Evolutionary conservation across 352 stramenopile genomes (phyloP).

Genomic region (Phytopythium ostracodes): DNA sequence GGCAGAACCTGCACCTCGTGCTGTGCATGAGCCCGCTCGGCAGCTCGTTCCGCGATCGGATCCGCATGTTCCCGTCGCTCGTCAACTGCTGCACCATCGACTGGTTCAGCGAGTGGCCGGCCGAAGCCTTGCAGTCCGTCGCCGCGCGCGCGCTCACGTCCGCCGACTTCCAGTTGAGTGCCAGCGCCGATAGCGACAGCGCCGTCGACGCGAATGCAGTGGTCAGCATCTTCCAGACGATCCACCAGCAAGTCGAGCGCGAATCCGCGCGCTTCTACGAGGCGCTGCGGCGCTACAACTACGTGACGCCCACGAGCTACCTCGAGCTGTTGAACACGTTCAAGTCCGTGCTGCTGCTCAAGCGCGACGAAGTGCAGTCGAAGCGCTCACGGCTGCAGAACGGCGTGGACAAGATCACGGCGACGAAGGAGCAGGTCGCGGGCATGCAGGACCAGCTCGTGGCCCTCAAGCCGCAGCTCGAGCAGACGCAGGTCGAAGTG

Average conservation of each 20-base stretch:
- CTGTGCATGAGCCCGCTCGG: conserved; percentile 92
- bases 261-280: conserved; percentile 82
- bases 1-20: conserved; percentile 90
- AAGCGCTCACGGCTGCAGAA: conserved; percentile 84
- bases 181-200: conserved; percentile 4
- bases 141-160: conserved; percentile 45
- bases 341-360: conserved; percentile 82
- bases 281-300: conserved; percentile 88
- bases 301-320: conserved; percentile 94
- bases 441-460: conserved; percentile 85
- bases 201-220: conserved; percentile 22
- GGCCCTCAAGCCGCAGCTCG: conserved; percentile 67
- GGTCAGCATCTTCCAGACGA: conserved; percentile 79
- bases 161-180: conserved; percentile 58
- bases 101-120: conserved; percentile 88
- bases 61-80: conserved; percentile 88
- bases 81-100: conserved; percentile 90
- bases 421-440: conserved; percentile 74
- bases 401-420: conserved; percentile 82
- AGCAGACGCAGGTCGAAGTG: conserved; percentile 76
- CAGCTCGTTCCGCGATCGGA: conserved; percentile 88
- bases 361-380: conserved; percentile 87
- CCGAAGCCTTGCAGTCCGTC: conserved; percentile 79
- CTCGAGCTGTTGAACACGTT: conserved; percentile 91
- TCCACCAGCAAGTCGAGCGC: conserved; percentile 89